Base-by-base conservation (phyloP, 345 rosid species). In the Eucalyptus pauciflora region DNA sequence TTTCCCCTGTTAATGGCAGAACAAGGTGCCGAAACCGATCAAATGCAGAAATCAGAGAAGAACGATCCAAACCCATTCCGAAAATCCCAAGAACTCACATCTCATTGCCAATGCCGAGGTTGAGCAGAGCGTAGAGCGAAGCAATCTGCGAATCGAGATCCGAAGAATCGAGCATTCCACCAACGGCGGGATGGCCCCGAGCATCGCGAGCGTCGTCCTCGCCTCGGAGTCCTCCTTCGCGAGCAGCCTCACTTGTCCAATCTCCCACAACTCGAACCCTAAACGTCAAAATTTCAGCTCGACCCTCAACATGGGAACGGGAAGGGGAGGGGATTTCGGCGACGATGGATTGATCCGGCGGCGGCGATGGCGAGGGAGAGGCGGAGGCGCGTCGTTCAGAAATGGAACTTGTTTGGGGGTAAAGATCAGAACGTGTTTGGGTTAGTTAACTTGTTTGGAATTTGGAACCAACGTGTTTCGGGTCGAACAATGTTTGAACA, bases 21-120 rank as follows among this genome's bases (percentile, higher is more conserved):
- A 69, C 80, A 33, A 33, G 20, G 24, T 69, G 80, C 80, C 45
- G 45, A 69, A 54, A 50, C 46, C 49, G 89, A 7, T 80, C 87
- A 27, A 52, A 76, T 22, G 41, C 56, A 54, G 29, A 76, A 48
- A 71, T 81, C 58, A 3, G 8, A 79, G 37, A 52, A 81, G 50
- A 50, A 60, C 54, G 10, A 89, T 12, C 81, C 46, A 37, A 50
- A 33, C 86, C 51, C 62, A 69, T 31, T 50, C 41, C 62, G 67
- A n/a, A 15, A 85, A 85, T 54, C 50, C 89, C 62, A 29, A 86
- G 56, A 25, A 93, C 99, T 95, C 86, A 96, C 98, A 62, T 91
- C 86, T 96, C 98, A 87, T 96, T 98, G 83, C 97, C 99, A 91
- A 96, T 96, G 62, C 97, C 99, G 27, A 98, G 96, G 92, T 98